These are phyloP conservation scores for Verticillium alfalfae DNA, from an alignment of 2,329 filamentous ascomycete species.

Conservation along the genomic window DNA sequence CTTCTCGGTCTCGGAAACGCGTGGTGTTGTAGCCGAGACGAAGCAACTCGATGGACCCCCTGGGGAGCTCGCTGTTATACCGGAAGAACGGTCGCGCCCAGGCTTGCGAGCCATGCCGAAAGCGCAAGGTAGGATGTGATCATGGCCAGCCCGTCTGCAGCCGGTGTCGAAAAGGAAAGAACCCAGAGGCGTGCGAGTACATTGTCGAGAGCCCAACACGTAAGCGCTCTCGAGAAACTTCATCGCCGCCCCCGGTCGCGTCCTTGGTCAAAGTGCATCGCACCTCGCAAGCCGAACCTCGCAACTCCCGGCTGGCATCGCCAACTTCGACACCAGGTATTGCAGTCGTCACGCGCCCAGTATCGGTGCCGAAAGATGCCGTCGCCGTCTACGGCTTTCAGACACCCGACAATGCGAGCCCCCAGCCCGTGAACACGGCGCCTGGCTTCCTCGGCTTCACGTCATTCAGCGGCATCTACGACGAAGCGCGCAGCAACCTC, in stretches of 20 bases:
- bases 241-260: neutral
- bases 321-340: neutral
- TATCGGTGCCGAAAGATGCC: neutral
- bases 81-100: conserved; percentile 1
- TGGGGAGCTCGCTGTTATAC: neutral
- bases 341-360: neutral
- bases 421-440: conserved; percentile 4
- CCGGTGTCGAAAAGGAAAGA: conserved; percentile 23
- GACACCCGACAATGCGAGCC: neutral
- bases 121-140: conserved; percentile 36
- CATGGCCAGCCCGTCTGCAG: conserved; percentile 30
- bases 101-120: conserved; percentile 25
- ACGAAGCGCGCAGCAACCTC: conserved; percentile 33
- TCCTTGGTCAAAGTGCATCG: neutral
- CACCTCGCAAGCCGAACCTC: neutral
- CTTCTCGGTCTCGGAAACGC: neutral
- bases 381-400: neutral
- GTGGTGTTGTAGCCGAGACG: neutral
- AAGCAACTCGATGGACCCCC: neutral
- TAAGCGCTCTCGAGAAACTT: neutral
- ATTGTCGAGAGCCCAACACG: neutral
- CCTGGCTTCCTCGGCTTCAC: conserved; percentile 39
- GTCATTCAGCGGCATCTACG: conserved; percentile 34
- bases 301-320: neutral
- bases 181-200: neutral